Evolutionary conservation across 2,329 filamentous ascomycete species (phyloP).

Genomic region (Fonsecaea erecta): DNA sequence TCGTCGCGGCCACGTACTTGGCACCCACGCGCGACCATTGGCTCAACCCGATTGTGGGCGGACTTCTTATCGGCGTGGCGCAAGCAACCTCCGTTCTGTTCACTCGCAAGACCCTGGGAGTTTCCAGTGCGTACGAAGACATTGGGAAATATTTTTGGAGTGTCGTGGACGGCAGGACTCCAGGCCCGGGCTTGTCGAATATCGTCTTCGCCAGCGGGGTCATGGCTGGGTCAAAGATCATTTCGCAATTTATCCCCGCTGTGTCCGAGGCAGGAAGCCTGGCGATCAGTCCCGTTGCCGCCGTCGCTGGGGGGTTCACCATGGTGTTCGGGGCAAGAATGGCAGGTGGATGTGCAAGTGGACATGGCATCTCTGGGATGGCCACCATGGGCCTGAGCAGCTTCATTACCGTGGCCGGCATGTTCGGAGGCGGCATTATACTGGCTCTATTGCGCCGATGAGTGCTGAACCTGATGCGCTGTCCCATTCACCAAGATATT

Average conservation of each 20-base stretch:
- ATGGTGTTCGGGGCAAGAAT: slow-evolving; percentile 66
- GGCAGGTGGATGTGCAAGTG: slow-evolving; percentile 70
- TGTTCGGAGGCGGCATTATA: slow-evolving; percentile 61
- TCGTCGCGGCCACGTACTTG: slow-evolving; percentile 42
- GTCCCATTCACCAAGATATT: not conserved
- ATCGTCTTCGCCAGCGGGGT: slow-evolving; percentile 61
- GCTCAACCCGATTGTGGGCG: slow-evolving; percentile 59
- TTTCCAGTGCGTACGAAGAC: slow-evolving; percentile 67
- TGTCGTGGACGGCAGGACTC: slow-evolving; percentile 40
- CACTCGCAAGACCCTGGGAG: slow-evolving; percentile 62
- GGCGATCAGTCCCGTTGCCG: slow-evolving; percentile 42
- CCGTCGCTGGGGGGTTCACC: slow-evolving; percentile 59
- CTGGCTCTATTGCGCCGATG: slow-evolving; percentile 22
- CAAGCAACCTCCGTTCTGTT: slow-evolving; percentile 62
- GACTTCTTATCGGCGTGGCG: slow-evolving; percentile 62
- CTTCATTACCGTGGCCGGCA: slow-evolving; percentile 62
- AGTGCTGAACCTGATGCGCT: not conserved
- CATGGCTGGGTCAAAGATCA: slow-evolving; percentile 42
- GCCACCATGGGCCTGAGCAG: slow-evolving; percentile 66
- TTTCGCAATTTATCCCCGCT: slow-evolving; percentile 30
- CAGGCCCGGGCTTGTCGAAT: slow-evolving; percentile 45
- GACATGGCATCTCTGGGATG: slow-evolving; percentile 71
- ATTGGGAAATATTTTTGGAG: slow-evolving; percentile 60
- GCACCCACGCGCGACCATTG: slow-evolving; percentile 38
- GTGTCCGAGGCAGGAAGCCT: slow-evolving; percentile 14